These are phyloP conservation scores for Xylaria sp. DNA, from an alignment of 2,329 filamentous ascomycete species.

Conservation along the genomic window DNA sequence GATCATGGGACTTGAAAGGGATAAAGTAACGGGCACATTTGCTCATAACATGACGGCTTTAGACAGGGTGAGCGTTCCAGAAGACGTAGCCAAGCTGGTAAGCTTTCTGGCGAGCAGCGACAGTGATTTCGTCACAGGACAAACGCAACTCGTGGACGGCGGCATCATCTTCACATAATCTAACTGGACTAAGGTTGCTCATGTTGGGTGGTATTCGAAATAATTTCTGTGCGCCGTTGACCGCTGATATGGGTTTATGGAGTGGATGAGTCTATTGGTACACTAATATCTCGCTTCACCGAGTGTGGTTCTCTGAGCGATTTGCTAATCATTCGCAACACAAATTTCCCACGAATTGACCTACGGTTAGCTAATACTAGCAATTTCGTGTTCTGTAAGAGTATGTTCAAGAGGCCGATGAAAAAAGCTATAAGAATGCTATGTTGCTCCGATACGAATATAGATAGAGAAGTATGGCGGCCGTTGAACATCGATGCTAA, in stretches of 20 bases:
- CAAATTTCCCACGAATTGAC: neutral
- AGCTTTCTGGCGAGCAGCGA: constrained; percentile 68
- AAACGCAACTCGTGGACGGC: constrained; percentile 71
- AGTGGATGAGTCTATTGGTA: neutral
- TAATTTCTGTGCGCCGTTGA: too few species aligned
- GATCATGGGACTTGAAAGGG: constrained; percentile 60
- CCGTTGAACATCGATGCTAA: too few species aligned
- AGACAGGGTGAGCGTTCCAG: constrained; percentile 66
- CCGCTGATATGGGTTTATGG: neutral
- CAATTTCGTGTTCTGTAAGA: neutral
- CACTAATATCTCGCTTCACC: neutral
- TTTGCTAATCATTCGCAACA: neutral
- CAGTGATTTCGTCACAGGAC: constrained; percentile 72
- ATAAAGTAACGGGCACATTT: constrained; percentile 65
- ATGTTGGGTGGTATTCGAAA: neutral
- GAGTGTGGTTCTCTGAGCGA: neutral
- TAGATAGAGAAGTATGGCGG: too few species aligned
- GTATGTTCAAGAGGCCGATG: too few species aligned
- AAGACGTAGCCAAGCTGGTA: constrained; percentile 72
- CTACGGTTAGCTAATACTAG: neutral
- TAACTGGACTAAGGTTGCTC: too few species aligned
- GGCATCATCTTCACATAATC: constrained; percentile 53
- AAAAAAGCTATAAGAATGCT: too few species aligned
- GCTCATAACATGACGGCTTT: constrained; percentile 64
- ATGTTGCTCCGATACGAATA: too few species aligned